A percentile compares a stretch with the other conserved stretches of the same genome.
Evolutionary conservation across 306 rosid species (phyloP).

Genomic region (Canavalia ensiformis): DNA sequence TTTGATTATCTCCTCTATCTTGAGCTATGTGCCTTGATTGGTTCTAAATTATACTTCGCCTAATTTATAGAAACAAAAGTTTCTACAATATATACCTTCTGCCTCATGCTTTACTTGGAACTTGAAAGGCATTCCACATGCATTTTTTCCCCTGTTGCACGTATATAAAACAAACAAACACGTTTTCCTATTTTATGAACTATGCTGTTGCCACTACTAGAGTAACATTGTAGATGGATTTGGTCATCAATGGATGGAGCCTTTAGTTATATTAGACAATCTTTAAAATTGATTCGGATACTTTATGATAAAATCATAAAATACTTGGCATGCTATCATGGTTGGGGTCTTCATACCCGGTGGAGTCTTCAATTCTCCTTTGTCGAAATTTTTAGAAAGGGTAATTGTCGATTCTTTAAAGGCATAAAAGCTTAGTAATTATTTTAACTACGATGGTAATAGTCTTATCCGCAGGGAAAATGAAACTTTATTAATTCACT

Average conservation of each 20-base stretch:
- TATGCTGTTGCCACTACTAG: background rate
- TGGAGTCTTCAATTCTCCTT: background rate
- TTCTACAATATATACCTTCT: too few species aligned
- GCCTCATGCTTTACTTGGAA: conserved; percentile 1
- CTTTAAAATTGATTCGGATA: background rate
- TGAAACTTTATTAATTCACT: too few species aligned
- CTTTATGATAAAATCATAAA: background rate
- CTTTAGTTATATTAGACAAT: too few species aligned
- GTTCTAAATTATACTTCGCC: background rate
- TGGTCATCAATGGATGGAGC: too few species aligned
- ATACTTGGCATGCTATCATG: background rate
- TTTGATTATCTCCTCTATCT: background rate
- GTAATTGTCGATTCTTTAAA: too few species aligned
- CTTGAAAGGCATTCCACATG: background rate
- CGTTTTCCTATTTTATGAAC: background rate
- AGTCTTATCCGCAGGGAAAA: too few species aligned
- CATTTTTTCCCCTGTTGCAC: background rate
- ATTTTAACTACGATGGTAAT: too few species aligned
- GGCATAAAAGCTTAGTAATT: too few species aligned
- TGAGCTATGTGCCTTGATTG: conserved; percentile 22
- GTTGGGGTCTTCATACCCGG: background rate
- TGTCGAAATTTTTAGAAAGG: too few species aligned
- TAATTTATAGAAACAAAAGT: background rate
- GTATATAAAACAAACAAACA: background rate
- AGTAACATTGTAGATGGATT: too few species aligned